Conservation (phyloP, 2,329 filamentous ascomycete species). For the Arthrobotrys conoides region DNA sequence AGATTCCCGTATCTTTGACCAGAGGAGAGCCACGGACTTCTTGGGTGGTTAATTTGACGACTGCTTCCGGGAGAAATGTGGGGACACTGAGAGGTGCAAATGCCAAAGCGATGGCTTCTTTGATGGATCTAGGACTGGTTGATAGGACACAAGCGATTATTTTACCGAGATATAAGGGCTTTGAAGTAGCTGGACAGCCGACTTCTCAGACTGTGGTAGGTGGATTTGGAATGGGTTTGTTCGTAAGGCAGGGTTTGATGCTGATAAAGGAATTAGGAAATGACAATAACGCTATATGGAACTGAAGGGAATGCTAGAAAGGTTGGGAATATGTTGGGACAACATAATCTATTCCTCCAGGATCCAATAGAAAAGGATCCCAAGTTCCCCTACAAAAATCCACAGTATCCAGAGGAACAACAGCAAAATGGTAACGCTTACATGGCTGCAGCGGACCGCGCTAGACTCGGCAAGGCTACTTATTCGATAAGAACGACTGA, state of each 20-base stretch:
- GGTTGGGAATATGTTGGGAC: conserved; percentile 53
- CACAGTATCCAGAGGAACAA: conserved; percentile 56
- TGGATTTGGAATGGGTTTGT: background rate
- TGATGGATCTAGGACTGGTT: conserved; percentile 55
- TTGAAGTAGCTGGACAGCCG: conserved; percentile 54
- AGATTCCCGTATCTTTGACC: conserved; percentile 45
- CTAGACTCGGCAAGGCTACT: conserved; percentile 48
- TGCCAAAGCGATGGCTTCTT: conserved; percentile 56
- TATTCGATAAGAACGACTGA: conserved; percentile 59
- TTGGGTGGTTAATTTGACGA: conserved; percentile 56
- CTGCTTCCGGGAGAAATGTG: conserved; percentile 49
- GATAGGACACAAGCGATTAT: conserved; percentile 56
- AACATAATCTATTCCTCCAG: conserved; percentile 56
- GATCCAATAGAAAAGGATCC: conserved; percentile 49
- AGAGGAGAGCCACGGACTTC: conserved; percentile 44
- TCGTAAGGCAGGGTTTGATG: background rate
- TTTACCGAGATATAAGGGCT: conserved; percentile 54
- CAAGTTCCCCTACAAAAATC: conserved; percentile 57
- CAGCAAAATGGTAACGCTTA: conserved; percentile 37
- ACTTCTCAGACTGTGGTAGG: conserved; percentile 50
- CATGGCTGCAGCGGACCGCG: conserved; percentile 46
- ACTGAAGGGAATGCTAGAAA: conserved; percentile 56
- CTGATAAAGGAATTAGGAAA: conserved; percentile 29
- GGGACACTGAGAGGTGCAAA: conserved; percentile 51
- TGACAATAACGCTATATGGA: conserved; percentile 55